Conservation (phyloP, 2,329 filamentous ascomycete species). For the Conoideocrella luteorostrata region DNA sequence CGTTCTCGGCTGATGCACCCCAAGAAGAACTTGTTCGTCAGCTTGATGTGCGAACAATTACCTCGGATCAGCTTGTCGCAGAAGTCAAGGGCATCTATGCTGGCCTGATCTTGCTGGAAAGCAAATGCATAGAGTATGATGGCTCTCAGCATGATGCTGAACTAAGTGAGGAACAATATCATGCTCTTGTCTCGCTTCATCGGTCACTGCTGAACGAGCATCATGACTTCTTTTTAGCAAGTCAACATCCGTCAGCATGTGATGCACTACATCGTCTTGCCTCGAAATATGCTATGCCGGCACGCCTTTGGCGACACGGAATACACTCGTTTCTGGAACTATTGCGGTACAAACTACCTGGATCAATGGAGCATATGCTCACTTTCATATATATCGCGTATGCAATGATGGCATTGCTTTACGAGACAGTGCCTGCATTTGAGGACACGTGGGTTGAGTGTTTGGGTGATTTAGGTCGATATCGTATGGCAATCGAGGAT, state of each 20-base stretch:
- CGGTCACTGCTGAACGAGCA: constrained; percentile 75
- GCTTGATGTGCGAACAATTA: constrained; percentile 61
- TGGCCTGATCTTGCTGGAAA: constrained; percentile 78
- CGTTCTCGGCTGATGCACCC: constrained; percentile 5
- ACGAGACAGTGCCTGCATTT: constrained; percentile 78
- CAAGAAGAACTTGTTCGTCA: constrained; percentile 25
- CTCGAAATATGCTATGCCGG: constrained; percentile 83
- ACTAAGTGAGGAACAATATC: constrained; percentile 67
- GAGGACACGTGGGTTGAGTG: constrained; percentile 92
- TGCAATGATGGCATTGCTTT: constrained; percentile 79
- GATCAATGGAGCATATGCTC: constrained; percentile 80
- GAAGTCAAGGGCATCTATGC: constrained; percentile 83
- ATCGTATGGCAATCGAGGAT: constrained; percentile 86
- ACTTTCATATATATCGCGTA: constrained; percentile 86
- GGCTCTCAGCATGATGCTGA: constrained; percentile 43
- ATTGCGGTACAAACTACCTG: constrained; percentile 65
- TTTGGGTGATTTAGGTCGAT: constrained; percentile 76
- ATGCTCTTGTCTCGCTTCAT: constrained; percentile 76
- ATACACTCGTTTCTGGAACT: constrained; percentile 82
- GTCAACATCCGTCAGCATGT: constrained; percentile 75
- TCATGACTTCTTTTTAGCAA: constrained; percentile 80
- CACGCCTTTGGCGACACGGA: constrained; percentile 87
- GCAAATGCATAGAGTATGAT: constrained; percentile 80
- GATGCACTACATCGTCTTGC: constrained; percentile 61
- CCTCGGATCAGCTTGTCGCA: constrained; percentile 69